These are phyloP conservation scores for Ligustrum vulgare DNA, from an alignment of 257 asterid species.

Conservation along the genomic window DNA sequence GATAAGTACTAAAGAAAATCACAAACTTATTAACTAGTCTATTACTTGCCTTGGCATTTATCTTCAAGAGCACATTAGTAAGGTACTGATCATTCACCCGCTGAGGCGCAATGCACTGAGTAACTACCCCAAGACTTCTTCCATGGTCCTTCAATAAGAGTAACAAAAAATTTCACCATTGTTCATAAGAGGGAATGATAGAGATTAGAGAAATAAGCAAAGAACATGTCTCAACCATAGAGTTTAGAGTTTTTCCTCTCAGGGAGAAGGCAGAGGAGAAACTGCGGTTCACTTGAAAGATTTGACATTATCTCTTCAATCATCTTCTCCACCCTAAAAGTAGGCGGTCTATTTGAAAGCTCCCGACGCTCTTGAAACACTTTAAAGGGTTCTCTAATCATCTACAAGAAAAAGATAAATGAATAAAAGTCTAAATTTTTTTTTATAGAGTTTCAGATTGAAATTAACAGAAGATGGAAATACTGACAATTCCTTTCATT, in stretches of 20 bases:
- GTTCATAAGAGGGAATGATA: neutral
- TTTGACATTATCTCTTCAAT: conserved; percentile 24
- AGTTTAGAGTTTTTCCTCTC: conserved; percentile 67
- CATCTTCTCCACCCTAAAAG: conserved; percentile 63
- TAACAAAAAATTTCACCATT: neutral
- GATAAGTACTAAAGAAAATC: neutral
- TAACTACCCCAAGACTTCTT: conserved; percentile 55
- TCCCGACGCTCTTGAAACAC: conserved; percentile 44
- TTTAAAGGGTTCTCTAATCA: conserved; percentile 24
- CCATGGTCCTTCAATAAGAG: conserved; percentile 68
- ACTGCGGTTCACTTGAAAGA: conserved; percentile 51
- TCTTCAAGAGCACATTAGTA: conserved; percentile 65
- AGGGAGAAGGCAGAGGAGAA: conserved; percentile 65
- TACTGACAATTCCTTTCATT: conserved; percentile 71
- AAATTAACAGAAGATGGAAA: neutral
- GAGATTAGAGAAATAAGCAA: neutral
- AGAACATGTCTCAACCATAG: conserved; percentile 43
- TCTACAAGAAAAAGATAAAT: conserved; percentile 25
- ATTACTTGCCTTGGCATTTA: conserved; percentile 59
- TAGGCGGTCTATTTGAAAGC: conserved; percentile 44
- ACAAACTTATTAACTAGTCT: neutral
- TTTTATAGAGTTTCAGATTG: neutral
- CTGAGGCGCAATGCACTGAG: conserved; percentile 70
- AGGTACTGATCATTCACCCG: conserved; percentile 68
- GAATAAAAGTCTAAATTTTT: neutral